Base-by-base conservation (phyloP, 2,329 filamentous ascomycete species). In the Graphilbum ipis-grandicollis region DNA sequence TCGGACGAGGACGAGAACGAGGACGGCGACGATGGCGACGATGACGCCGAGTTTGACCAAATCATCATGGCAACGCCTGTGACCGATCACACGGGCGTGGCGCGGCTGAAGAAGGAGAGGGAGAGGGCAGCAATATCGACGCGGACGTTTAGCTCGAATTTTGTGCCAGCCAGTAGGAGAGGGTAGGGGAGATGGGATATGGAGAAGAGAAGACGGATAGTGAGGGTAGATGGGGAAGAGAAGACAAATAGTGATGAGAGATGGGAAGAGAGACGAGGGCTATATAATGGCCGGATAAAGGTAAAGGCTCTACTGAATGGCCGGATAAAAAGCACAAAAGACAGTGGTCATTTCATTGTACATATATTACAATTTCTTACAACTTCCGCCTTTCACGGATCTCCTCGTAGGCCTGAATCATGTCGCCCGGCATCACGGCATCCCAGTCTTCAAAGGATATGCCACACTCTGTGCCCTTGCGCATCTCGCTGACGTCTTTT, bases 381-480 rank as follows among this genome's bases (percentile, higher is more conserved):
- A 74, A 45, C 19, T 46, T 54, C 43, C 83, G 67, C 64, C 79
- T 79, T 58, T 90, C 82, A 39, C 57, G 59, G 15, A 75, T 67
- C 56, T 86, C 79, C 51, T 93, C 83, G 50, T 86, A 93, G 25
- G 75, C 77, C 60, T 96, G 90, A 43, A 98, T 69, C 54, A 78
- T 71, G 57, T 98, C 90, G 21, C 88, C 90, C 13, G 74, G 63
- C 50, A 77, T 55, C 52, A 96, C 79, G 18, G 74, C 79, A 34
- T 79, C 66, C 74, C 84, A 98, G 23, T 65, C 68, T 3, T 79
- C 74, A 49, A 98, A 88, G 36, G 73, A 75, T 46, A 98, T 77
- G 46, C 90, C 90, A 49, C 90, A 98, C 57, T 98, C 90, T n/a
- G 69, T 73, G 40, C 85, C 86, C 58, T 93, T 96, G 49, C 75